A percentile compares a stretch with the other conserved stretches of the same genome.
Conservation (phyloP, 2,329 filamentous ascomycete species). For the Alternaria hordeiaustralica region DNA sequence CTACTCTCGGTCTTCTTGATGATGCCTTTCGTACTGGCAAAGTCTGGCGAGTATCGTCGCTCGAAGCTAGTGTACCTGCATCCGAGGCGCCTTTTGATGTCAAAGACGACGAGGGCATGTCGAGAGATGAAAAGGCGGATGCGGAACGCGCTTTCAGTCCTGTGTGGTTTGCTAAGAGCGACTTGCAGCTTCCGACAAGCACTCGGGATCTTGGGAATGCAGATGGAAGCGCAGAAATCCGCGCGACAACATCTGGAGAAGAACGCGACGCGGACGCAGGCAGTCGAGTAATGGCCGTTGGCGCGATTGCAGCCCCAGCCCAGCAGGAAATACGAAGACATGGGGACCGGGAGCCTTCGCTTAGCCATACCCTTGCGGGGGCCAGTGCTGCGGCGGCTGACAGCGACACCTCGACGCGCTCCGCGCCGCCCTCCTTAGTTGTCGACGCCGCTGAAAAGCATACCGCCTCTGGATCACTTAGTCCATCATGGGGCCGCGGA, state of each 20-base stretch:
- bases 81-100: constrained; percentile 19
- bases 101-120: constrained; percentile 12
- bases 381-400: constrained; percentile 10
- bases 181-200: constrained; percentile 14
- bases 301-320: not conserved
- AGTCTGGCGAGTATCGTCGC: constrained; percentile 10
- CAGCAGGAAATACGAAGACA: constrained; percentile 11
- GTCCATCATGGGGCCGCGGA: constrained; percentile 42
- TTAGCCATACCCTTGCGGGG: constrained; percentile 14
- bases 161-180: constrained; percentile 18
- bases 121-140: not conserved
- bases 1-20: not conserved
- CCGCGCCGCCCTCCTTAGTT: constrained; percentile 34
- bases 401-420: constrained; percentile 18
- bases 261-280: not conserved
- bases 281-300: constrained; percentile 1
- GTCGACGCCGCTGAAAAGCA: constrained; percentile 43
- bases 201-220: not conserved
- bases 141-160: constrained; percentile 6
- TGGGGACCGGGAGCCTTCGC: constrained; percentile 9
- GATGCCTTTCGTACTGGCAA: not conserved
- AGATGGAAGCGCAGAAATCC: not conserved
- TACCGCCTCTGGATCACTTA: constrained; percentile 37
- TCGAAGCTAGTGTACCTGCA: constrained; percentile 15
- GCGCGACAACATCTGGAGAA: not conserved